Evolutionary conservation across 805 yeast species (phyloP).

Genomic region (Yarrowia osloensis): DNA sequence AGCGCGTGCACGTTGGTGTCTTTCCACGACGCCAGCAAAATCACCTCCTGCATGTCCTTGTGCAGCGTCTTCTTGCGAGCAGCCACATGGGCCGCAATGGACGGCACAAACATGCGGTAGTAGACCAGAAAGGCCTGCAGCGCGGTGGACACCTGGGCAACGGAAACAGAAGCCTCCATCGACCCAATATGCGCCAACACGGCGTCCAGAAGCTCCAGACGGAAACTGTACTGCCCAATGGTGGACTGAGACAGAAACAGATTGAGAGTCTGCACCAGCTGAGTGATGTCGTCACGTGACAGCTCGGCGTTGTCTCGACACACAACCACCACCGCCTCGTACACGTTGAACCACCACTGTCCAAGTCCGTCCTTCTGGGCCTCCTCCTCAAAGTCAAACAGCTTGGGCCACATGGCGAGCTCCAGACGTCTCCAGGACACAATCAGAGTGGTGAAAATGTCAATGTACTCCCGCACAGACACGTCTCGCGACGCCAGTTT

Average conservation of each 20-base stretch:
- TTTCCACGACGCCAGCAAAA: slow-evolving; percentile 92
- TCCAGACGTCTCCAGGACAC: slow-evolving; percentile 92
- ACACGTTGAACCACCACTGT: slow-evolving; percentile 90
- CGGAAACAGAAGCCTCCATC: slow-evolving; percentile 37
- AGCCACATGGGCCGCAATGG: slow-evolving; percentile 51
- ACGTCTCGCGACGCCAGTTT: slow-evolving; percentile 82
- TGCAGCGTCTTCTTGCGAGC: slow-evolving; percentile 58
- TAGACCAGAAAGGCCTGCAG: slow-evolving; percentile 61
- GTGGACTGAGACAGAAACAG: slow-evolving; percentile 74
- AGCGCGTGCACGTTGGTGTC: slow-evolving; percentile 92
- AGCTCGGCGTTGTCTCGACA: slow-evolving; percentile 35
- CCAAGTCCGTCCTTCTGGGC: slow-evolving; percentile 54
- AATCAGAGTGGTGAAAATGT: slow-evolving; percentile 63
- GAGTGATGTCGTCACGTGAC: slow-evolving; percentile 43
- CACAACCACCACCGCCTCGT: slow-evolving; percentile 60
- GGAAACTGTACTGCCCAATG: slow-evolving; percentile 66
- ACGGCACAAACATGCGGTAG: slow-evolving; percentile 63
- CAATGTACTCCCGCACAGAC: slow-evolving; percentile 58
- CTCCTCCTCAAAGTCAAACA: slow-evolving; percentile 66
- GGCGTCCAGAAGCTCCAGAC: slow-evolving; percentile 64
- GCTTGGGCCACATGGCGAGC: slow-evolving; percentile 77
- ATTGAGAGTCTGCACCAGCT: slow-evolving; percentile 62
- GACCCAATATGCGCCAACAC: slow-evolving; percentile 34
- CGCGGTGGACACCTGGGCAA: slow-evolving; percentile 44
- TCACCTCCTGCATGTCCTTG: slow-evolving; percentile 81